A percentile compares a stretch with the other conserved stretches of the same genome.
phyloP scores from a whole-genome alignment of 1,284 basidiomycete genomes.

The Cutaneotrichosporon sp. region DNA sequence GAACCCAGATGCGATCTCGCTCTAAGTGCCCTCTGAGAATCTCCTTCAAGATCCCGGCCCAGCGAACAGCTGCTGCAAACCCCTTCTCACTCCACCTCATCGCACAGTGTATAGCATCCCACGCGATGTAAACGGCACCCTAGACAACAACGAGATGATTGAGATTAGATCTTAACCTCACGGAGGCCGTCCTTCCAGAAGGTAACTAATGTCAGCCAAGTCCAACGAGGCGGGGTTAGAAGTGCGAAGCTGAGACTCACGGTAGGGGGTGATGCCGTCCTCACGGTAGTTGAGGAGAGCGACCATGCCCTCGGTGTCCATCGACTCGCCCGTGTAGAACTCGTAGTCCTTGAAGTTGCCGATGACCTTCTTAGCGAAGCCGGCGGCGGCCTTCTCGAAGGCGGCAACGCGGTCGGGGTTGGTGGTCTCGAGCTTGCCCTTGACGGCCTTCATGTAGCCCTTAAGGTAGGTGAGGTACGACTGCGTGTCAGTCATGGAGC shows the following conservation, averaged over 20 bases:
- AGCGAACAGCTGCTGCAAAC: too few species aligned
- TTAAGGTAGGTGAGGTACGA: slow-evolving; percentile 83
- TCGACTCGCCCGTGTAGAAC: slow-evolving; percentile 77
- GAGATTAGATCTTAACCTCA: slow-evolving; percentile 53
- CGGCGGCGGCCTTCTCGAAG: slow-evolving; percentile 82
- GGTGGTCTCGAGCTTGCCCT: slow-evolving; percentile 62
- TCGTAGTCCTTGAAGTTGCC: slow-evolving; percentile 73
- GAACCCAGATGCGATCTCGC: too few species aligned
- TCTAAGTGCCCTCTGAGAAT: too few species aligned
- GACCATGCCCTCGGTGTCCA: slow-evolving; percentile 88
- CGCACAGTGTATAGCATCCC: slow-evolving; percentile 2
- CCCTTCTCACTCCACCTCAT: not conserved
- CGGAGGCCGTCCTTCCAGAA: slow-evolving; percentile 93
- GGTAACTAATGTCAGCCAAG: slow-evolving; percentile 58
- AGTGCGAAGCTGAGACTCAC: not conserved
- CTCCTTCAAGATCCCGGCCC: too few species aligned
- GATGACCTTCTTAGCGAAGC: slow-evolving; percentile 84
- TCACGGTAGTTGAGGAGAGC: slow-evolving; percentile 69
- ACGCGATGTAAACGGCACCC: not conserved
- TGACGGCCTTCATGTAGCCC: slow-evolving; percentile 83
- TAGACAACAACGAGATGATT: not conserved
- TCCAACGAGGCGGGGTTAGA: not conserved
- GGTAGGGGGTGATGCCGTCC: slow-evolving; percentile 60
- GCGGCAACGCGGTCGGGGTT: slow-evolving; percentile 70
- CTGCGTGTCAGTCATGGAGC: slow-evolving; percentile 25